phyloP scores from a whole-genome alignment of 169 alveolate genomes.

The Eimeria praecox region DNA sequence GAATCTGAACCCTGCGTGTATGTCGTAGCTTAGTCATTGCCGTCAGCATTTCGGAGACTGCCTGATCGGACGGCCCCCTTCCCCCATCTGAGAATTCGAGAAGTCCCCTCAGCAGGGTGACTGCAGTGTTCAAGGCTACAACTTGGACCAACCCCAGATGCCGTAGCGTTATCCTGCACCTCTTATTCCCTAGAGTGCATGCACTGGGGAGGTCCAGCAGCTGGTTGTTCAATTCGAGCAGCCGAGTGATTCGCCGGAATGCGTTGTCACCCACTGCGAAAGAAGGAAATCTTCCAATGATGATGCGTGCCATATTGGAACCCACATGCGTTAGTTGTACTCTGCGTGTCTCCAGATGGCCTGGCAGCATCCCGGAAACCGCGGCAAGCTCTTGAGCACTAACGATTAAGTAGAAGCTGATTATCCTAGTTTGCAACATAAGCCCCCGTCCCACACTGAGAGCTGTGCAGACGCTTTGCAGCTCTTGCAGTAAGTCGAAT shows the following conservation, averaged over 20 bases:
- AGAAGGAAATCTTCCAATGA: not conserved
- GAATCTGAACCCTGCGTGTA: not conserved
- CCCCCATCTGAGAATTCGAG: not conserved
- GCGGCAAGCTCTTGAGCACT: slow-evolving; percentile 15
- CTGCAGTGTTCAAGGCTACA: not conserved
- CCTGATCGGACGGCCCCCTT: not conserved
- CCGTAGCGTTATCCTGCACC: not conserved
- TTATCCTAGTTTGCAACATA: not conserved
- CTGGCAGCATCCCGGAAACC: not conserved
- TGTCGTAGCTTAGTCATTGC: not conserved
- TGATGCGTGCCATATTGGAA: not conserved
- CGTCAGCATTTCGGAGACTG: not conserved
- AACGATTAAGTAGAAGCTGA: not conserved
- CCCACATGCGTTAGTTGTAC: not conserved
- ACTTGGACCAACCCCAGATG: not conserved
- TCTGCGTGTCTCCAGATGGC: not conserved
- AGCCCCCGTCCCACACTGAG: not conserved
- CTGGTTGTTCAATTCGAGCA: not conserved
- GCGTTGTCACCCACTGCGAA: not conserved
- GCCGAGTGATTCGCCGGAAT: not conserved
- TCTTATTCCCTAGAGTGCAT: not conserved
- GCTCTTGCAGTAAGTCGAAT: not conserved
- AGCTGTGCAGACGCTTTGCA: not conserved
- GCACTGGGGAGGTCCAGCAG: not conserved
- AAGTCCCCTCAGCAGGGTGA: not conserved